phyloP scores from a whole-genome alignment of 2,329 filamentous ascomycete genomes.

The Niveomyces coronatus region DNA sequence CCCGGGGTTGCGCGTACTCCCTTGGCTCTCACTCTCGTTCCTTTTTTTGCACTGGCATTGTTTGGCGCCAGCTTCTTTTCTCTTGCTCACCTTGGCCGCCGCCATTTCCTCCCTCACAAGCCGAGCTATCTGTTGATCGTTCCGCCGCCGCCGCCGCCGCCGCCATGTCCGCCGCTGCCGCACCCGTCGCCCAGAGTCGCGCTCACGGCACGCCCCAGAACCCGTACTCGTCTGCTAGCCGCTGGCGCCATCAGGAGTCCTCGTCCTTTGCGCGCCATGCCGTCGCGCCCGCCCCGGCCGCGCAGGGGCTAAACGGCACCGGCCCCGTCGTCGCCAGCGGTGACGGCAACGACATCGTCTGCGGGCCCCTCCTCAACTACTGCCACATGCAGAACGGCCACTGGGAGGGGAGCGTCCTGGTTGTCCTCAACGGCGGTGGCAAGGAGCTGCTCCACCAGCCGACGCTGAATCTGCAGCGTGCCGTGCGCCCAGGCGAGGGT shows the following conservation, averaged over 20 bases:
- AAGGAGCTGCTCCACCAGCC: constrained; percentile 48
- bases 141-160: too few species aligned
- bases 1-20: too few species aligned
- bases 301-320: constrained; percentile 9
- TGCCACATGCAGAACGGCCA: constrained; percentile 58
- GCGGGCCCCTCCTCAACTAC: constrained; percentile 70
- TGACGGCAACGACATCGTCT: constrained; percentile 52
- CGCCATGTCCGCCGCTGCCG: too few species aligned
- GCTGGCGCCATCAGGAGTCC: constrained; percentile 57
- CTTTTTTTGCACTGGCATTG: too few species aligned
- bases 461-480: constrained; percentile 42
- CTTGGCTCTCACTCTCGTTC: too few species aligned
- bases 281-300: constrained; percentile 15
- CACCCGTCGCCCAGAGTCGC: background rate
- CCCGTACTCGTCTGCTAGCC: constrained; percentile 44
- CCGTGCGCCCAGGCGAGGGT: constrained; percentile 20
- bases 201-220: constrained; percentile 23
- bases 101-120: too few species aligned
- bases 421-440: constrained; percentile 67
- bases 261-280: constrained; percentile 42
- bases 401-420: constrained; percentile 80
- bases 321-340: constrained; percentile 13
- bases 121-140: too few species aligned
- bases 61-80: too few species aligned
- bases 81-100: too few species aligned